Percentiles rank a stretch among this genome's conserved stretches.
Conservation (phyloP, 2,329 filamentous ascomycete species). For the Scleromitrula shiraiana region DNA sequence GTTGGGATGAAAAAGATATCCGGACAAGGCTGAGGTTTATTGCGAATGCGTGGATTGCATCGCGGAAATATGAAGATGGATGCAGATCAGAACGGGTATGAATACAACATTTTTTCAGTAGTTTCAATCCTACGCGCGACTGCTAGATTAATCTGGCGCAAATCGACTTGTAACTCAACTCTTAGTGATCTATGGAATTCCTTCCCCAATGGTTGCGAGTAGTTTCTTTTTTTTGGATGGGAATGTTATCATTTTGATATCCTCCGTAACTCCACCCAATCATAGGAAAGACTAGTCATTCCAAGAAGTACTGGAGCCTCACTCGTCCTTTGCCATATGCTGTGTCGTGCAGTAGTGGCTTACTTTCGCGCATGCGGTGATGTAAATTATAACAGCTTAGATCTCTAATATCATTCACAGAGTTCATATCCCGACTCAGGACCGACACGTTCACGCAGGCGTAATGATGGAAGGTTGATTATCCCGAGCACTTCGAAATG, state of each 20-base stretch:
- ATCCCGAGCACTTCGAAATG: conserved; percentile 16
- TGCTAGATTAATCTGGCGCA: conserved; percentile 2
- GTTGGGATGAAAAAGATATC: conserved; percentile 35
- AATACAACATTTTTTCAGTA: conserved; percentile 16
- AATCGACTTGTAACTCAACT: background rate
- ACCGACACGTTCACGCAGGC: conserved; percentile 25
- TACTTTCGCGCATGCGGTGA: conserved; percentile 19
- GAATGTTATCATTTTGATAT: conserved; percentile 7
- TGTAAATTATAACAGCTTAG: conserved; percentile 26
- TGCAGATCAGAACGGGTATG: conserved; percentile 25
- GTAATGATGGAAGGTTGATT: conserved; percentile 18
- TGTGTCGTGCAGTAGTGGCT: conserved; percentile 29
- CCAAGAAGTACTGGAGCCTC: background rate
- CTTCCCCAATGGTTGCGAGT: background rate
- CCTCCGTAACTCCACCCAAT: background rate
- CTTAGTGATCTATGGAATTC: background rate
- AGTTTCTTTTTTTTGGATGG: conserved; percentile 3
- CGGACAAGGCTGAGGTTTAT: conserved; percentile 31
- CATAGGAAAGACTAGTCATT: background rate
- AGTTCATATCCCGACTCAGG: conserved; percentile 23
- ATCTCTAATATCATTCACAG: conserved; percentile 26
- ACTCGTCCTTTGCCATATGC: conserved; percentile 9
- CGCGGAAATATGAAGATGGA: conserved; percentile 17
- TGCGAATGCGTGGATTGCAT: conserved; percentile 29
- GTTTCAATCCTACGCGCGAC: background rate